phyloP scores from a whole-genome alignment of 306 rosid species.

The Prunus mongolica region DNA sequence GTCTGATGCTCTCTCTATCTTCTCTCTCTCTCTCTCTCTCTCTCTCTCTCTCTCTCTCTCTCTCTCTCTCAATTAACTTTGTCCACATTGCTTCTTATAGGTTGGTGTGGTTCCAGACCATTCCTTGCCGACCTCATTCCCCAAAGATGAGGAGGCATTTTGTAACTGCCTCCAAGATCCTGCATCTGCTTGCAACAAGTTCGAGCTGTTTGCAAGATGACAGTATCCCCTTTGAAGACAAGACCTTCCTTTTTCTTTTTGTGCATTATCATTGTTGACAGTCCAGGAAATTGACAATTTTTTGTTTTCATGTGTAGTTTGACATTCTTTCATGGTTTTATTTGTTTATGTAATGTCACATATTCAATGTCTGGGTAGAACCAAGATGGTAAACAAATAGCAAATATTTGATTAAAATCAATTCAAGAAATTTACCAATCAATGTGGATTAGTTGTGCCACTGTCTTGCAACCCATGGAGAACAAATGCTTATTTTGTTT shows the following conservation, averaged over 20 bases:
- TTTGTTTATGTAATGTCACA: neutral
- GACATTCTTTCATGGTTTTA: neutral
- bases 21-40: neutral
- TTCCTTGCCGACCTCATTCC: slow-evolving; percentile 77
- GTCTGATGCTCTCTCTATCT: slow-evolving; percentile 21
- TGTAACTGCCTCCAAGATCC: slow-evolving; percentile 87
- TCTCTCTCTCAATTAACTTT: neutral
- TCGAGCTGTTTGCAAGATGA: slow-evolving; percentile 68
- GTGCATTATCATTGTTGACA: slow-evolving; percentile 7
- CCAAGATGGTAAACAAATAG: neutral
- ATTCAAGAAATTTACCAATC: neutral
- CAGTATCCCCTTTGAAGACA: neutral
- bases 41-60: neutral
- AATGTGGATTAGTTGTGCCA: neutral
- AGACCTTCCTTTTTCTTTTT: neutral
- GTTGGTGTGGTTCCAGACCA: slow-evolving; percentile 94
- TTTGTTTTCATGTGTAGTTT: slow-evolving; percentile 4
- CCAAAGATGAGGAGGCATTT: slow-evolving; percentile 78
- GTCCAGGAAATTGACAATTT: slow-evolving; percentile 3
- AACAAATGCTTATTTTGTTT: neutral
- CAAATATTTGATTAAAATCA: neutral
- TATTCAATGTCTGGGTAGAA: neutral
- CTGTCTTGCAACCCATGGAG: neutral
- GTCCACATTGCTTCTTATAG: slow-evolving; percentile 25
- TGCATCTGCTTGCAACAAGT: slow-evolving; percentile 71